These are phyloP conservation scores for Fusarium oxysporum DNA, from an alignment of 2,329 filamentous ascomycete genomes.

Conservation along the genomic window DNA sequence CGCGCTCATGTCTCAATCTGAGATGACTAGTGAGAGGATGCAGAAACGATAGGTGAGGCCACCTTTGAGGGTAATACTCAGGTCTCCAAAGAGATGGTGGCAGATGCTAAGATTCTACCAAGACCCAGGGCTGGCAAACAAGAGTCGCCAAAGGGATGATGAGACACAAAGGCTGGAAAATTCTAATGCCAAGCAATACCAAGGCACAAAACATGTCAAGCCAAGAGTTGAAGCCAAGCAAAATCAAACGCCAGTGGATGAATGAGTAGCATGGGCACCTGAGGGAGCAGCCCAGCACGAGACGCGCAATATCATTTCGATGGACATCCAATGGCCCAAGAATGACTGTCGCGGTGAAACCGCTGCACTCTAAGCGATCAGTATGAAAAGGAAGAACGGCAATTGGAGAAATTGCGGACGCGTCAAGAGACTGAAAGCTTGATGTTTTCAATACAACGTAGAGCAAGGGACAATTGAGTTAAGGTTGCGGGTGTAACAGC, in stretches of 20 bases:
- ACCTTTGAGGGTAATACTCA: constrained; percentile 3
- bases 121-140: constrained; percentile 9
- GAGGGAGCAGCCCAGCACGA: not conserved
- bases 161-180: constrained; percentile 29
- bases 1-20: not conserved
- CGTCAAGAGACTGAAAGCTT: constrained; percentile 9
- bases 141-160: constrained; percentile 29
- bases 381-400: not conserved
- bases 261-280: constrained; percentile 5
- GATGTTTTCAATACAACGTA: not conserved
- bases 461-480: constrained; percentile 4
- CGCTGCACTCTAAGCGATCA: not conserved
- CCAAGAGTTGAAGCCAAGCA: constrained; percentile 36
- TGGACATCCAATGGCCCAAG: not conserved
- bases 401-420: constrained; percentile 7
- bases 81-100: constrained; percentile 9
- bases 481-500: constrained; percentile 16
- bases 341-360: constrained; percentile 4
- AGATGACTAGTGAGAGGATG: constrained; percentile 8
- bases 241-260: constrained; percentile 27
- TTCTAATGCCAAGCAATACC: constrained; percentile 32
- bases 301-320: not conserved
- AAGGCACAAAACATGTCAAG: constrained; percentile 34
- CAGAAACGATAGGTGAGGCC: constrained; percentile 20
- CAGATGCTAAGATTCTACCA: constrained; percentile 28